Percentiles rank a stretch among this genome's conserved stretches.
These are phyloP conservation scores for Leccinum solheimii DNA, from an alignment of 1,284 basidiomycete genomes.

Conservation along the genomic window DNA sequence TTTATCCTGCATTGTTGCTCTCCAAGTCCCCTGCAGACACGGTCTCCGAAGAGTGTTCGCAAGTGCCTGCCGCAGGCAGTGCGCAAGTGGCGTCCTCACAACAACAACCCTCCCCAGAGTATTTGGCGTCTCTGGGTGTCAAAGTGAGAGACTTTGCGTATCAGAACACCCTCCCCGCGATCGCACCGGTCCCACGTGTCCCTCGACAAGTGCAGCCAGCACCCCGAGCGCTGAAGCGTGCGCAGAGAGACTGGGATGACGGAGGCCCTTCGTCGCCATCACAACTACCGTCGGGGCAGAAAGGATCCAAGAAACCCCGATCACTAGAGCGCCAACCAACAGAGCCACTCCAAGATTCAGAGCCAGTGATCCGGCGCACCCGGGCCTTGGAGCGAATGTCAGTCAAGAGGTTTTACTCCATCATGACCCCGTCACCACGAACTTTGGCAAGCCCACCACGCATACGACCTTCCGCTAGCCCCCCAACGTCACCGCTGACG, in stretches of 20 bases:
- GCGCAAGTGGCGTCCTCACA: conserved; percentile 14
- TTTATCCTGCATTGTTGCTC: conserved; percentile 18
- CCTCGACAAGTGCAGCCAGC: conserved; percentile 49
- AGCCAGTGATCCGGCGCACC: conserved; percentile 14
- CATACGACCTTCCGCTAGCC: conserved; percentile 16
- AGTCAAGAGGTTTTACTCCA: conserved; percentile 20
- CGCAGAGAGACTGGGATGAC: conserved; percentile 31
- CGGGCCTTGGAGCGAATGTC: conserved; percentile 23
- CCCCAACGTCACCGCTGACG: conserved; percentile 29
- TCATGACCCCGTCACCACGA: conserved; percentile 11
- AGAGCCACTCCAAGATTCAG: conserved; percentile 43
- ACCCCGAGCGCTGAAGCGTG: conserved; percentile 41
- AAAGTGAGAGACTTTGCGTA: conserved; percentile 74
- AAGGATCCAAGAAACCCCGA: conserved; percentile 30
- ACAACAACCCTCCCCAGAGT: conserved; percentile 42
- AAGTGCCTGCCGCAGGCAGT: conserved; percentile 12
- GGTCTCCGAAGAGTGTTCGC: conserved; percentile 18
- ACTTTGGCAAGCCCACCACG: conserved; percentile 6
- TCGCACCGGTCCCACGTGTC: conserved; percentile 45
- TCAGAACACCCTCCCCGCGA: conserved; percentile 61
- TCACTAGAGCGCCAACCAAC: conserved; percentile 47
- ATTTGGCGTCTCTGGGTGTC: conserved; percentile 50
- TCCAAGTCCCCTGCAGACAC: conserved; percentile 24
- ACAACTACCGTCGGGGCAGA: conserved; percentile 11
- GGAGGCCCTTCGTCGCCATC: conserved; percentile 18